These are phyloP conservation scores for Logfia minima DNA, from an alignment of 129 eudicot species.

Conservation along the genomic window DNA sequence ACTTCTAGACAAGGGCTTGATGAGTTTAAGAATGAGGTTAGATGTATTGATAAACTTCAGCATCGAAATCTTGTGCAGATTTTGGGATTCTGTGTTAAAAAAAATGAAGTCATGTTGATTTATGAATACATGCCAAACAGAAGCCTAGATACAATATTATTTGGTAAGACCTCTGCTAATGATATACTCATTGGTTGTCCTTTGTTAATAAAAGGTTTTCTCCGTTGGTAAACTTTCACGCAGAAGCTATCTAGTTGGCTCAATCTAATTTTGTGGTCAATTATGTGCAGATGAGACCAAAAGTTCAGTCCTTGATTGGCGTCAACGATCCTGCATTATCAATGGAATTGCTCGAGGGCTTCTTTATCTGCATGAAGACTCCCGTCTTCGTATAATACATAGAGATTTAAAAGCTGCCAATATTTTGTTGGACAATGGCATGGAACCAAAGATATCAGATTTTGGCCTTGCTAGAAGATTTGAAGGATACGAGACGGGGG, in stretches of 20 bases:
- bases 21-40: conserved; percentile 38
- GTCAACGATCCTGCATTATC: neutral
- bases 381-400: conserved; percentile 29
- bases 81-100: neutral
- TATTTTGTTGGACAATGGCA: conserved; percentile 29
- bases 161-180: neutral
- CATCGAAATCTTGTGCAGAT: neutral
- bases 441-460: conserved; percentile 41
- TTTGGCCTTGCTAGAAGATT: conserved; percentile 44
- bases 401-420: conserved; percentile 40
- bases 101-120: neutral
- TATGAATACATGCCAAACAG: neutral
- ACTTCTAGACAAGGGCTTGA: conserved; percentile 53
- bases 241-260: neutral
- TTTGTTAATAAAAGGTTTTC: neutral
- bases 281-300: neutral
- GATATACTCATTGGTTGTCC: too few relatives aligned
- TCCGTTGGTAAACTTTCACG: neutral
- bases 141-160: neutral
- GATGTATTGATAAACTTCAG: neutral
- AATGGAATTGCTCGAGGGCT: conserved; percentile 42
- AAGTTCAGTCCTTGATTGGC: conserved; percentile 19
- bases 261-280: neutral
- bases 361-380: conserved; percentile 40
- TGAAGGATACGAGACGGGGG: conserved; percentile 23